Conservation (phyloP, 1,139 yeast species). For the Yamadazyma atlantica region DNA sequence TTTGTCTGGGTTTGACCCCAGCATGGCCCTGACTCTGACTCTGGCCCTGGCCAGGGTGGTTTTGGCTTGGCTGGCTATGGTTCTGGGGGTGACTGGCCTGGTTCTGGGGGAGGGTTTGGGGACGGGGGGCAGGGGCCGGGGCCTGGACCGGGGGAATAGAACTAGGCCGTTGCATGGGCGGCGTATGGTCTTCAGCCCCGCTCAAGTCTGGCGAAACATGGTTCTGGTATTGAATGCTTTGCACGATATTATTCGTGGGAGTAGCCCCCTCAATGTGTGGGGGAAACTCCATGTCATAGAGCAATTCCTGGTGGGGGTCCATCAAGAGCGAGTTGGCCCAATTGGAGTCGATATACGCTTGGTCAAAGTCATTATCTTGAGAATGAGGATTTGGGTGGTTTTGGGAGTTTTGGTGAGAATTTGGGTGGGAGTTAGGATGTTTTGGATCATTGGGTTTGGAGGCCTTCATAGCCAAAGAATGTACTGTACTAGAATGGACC, state of each 20-base stretch:
- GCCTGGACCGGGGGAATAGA: constrained; percentile 3
- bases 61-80: no score
- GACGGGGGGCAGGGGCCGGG: constrained; percentile 7
- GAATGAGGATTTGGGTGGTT: background rate
- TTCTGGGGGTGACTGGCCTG: background rate
- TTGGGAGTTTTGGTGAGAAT: background rate
- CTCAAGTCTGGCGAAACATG: constrained; percentile 19
- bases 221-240: constrained; percentile 35
- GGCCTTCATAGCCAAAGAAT: no score
- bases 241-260: constrained; percentile 26
- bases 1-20: constrained; percentile 9
- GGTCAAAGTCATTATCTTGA: constrained; percentile 1
- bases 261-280: constrained; percentile 17
- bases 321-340: constrained; percentile 43
- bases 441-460: no score
- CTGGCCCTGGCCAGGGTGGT: no score
- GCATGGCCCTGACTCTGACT: no score
- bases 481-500: no score
- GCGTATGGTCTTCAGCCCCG: constrained; percentile 1
- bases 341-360: constrained; percentile 44
- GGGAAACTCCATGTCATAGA: constrained; percentile 20
- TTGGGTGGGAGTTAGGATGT: no score
- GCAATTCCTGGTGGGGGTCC: constrained; percentile 25
- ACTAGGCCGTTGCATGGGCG: constrained; percentile 1
- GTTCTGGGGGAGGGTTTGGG: background rate